Evolutionary conservation across 441 rosid species (phyloP).

Genomic region (Breynia disticha): DNA sequence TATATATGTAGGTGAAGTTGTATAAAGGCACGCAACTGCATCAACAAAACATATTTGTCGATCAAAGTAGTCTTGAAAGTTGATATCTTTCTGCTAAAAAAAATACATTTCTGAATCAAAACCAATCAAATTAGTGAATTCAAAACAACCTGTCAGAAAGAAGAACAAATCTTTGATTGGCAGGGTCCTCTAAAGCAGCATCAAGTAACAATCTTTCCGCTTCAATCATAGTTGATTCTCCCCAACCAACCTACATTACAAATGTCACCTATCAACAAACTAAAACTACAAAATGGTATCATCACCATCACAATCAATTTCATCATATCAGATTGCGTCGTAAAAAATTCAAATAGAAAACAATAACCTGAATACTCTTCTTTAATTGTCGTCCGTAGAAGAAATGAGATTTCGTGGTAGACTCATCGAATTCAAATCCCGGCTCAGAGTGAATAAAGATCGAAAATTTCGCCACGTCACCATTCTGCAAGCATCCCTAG

Average conservation of each 20-base stretch:
- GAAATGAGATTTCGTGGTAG: slow-evolving; percentile 59
- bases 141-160: slow-evolving; percentile 77
- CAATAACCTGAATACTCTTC: slow-evolving; percentile 51
- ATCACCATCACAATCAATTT: no score
- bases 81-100: no score
- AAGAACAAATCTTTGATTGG: slow-evolving; percentile 83
- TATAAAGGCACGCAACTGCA: slow-evolving; percentile 88
- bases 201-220: slow-evolving; percentile 82
- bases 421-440: slow-evolving; percentile 60
- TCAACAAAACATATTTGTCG: slow-evolving; percentile 5
- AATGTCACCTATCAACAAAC: no score
- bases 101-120: neutral
- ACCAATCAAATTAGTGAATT: neutral
- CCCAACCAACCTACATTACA: slow-evolving; percentile 65
- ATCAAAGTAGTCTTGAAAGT: no score
- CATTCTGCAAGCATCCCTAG: slow-evolving; percentile 32
- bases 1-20: slow-evolving; percentile 77
- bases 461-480: slow-evolving; percentile 56
- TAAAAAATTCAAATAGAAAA: no score
- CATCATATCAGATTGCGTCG: no score
- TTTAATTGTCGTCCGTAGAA: slow-evolving; percentile 62
- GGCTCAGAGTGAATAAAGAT: slow-evolving; percentile 71
- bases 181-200: slow-evolving; percentile 63
- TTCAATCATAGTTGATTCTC: slow-evolving; percentile 80
- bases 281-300: no score